phyloP scores from a whole-genome alignment of 495 filamentous ascomycete species.

The Talaromyces adpressus region DNA sequence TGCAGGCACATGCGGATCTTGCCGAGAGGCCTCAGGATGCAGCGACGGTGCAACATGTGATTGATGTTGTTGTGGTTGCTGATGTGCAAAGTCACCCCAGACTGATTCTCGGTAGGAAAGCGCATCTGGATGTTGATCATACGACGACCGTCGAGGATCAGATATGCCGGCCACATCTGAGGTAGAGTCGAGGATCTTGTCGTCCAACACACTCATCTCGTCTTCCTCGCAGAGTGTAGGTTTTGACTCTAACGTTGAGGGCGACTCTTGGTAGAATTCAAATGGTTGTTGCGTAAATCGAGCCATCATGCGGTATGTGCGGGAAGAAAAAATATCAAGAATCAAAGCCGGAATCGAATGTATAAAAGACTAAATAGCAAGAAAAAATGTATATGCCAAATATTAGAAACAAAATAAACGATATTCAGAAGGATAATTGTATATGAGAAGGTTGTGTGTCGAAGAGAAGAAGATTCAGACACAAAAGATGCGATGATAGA shows the following conservation, averaged over 20 bases:
- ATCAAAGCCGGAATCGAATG: conserved; percentile 21
- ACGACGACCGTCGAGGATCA: conserved; percentile 59
- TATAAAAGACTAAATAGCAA: conserved; percentile 15
- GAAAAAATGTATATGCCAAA: conserved; percentile 8
- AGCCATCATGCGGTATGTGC: conserved; percentile 26
- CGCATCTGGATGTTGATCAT: conserved; percentile 56
- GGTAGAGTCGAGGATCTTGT: conserved; percentile 72
- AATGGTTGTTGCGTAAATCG: conserved; percentile 39
- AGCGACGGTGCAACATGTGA: conserved; percentile 1
- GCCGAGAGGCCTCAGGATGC: conserved; percentile 23
- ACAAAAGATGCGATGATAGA: conserved; percentile 8
- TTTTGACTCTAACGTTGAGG: conserved; percentile 54
- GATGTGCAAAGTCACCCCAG: conserved; percentile 67
- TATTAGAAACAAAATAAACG: conserved; percentile 6
- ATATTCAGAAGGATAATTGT: conserved; percentile 2
- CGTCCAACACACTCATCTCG: conserved; percentile 74
- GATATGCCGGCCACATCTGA: conserved; percentile 64
- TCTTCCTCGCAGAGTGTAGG: conserved; percentile 69
- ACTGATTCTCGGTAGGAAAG: conserved; percentile 70
- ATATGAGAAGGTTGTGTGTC: conserved; percentile 12
- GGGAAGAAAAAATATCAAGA: conserved; percentile 7
- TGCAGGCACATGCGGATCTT: conserved; percentile 27
- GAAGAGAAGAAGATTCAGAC: conserved; percentile 9
- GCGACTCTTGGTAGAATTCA: conserved; percentile 56
- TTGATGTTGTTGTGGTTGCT: conserved; percentile 7